Percentiles rank a stretch among this genome's conserved stretches.
phyloP scores from a whole-genome alignment of 495 filamentous ascomycete genomes.

The Hyaloscypha variabilis region DNA sequence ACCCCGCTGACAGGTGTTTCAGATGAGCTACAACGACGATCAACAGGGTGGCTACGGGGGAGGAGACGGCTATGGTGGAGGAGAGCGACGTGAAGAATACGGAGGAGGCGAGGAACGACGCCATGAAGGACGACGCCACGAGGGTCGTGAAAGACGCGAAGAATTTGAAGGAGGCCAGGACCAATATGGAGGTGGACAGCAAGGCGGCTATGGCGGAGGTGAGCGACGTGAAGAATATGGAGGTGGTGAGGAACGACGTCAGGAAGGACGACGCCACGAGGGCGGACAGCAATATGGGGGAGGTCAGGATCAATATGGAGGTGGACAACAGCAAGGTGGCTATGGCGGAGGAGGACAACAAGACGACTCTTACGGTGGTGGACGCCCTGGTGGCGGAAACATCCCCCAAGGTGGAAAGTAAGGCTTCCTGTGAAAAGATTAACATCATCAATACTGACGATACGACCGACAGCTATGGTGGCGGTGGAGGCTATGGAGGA shows the following conservation, averaged over 20 bases:
- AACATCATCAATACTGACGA: neutral
- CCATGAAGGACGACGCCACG: too few species aligned
- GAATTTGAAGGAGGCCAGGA: constrained; percentile 3
- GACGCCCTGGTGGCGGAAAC: constrained; percentile 21
- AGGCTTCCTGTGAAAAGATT: neutral
- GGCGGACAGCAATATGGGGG: constrained; percentile 11
- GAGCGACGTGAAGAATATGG: constrained; percentile 12
- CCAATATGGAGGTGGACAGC: constrained; percentile 2
- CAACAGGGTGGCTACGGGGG: constrained; percentile 7
- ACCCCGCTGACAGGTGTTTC: constrained; percentile 18
- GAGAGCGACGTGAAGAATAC: constrained; percentile 4
- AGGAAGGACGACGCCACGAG: constrained; percentile 15
- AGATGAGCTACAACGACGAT: constrained; percentile 24
- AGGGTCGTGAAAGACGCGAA: constrained; percentile 9
- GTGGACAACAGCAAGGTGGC: constrained; percentile 5
- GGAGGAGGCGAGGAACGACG: constrained; percentile 3
- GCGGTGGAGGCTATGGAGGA: constrained; percentile 26
- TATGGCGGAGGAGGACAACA: constrained; percentile 14
- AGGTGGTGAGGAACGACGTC: constrained; percentile 6
- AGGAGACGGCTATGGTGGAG: constrained; percentile 1
- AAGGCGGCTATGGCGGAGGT: constrained; percentile 12
- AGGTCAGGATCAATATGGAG: constrained; percentile 1
- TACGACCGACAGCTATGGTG: constrained; percentile 18
- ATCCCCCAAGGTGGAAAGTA: constrained; percentile 25
- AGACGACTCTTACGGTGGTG: constrained; percentile 1